phyloP scores from a whole-genome alignment of 2,329 filamentous ascomycete species.

The Arachnomyces sp. region DNA sequence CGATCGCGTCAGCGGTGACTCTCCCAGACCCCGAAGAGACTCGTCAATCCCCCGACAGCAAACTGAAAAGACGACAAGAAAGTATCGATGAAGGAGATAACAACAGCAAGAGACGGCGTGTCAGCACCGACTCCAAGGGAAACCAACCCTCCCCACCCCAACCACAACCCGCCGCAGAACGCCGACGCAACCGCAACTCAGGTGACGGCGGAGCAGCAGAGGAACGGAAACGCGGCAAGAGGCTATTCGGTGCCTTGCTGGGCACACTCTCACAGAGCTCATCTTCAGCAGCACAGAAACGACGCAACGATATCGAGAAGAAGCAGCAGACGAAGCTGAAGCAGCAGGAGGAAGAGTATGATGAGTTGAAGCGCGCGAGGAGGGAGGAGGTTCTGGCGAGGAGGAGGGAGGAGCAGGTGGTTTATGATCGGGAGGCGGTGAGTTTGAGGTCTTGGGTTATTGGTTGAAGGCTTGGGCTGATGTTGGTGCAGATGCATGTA shows the following conservation, averaged over 20 bases:
- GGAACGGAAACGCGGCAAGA: constrained; percentile 75
- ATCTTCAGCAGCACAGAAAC: constrained; percentile 55
- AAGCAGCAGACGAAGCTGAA: constrained; percentile 68
- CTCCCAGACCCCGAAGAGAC: constrained; percentile 37
- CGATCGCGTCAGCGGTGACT: constrained; percentile 47
- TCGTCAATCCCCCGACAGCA: constrained; percentile 23
- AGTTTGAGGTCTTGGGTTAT: constrained; percentile 26
- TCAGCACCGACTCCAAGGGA: constrained; percentile 30
- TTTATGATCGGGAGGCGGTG: constrained; percentile 70
- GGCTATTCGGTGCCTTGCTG: constrained; percentile 75
- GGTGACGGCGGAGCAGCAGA: constrained; percentile 47
- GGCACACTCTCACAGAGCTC: constrained; percentile 68
- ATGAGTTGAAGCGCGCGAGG: constrained; percentile 57
- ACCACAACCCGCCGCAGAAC: constrained; percentile 5
- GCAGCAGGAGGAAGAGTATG: constrained; percentile 61
- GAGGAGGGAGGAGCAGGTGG: constrained; percentile 61
- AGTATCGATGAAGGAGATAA: constrained; percentile 37
- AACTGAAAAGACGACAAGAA: constrained; percentile 47
- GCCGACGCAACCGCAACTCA: constrained; percentile 11
- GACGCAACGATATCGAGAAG: constrained; percentile 71
- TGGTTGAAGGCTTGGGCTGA: constrained; percentile 16
- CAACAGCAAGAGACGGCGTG: constrained; percentile 45
- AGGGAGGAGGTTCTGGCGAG: constrained; percentile 52
- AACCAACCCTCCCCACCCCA: constrained; percentile 11
- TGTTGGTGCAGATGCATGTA: constrained; percentile 55